Evolutionary conservation across 2,329 filamentous ascomycete genomes (phyloP).

Genomic region (Colletotrichum godetiae): DNA sequence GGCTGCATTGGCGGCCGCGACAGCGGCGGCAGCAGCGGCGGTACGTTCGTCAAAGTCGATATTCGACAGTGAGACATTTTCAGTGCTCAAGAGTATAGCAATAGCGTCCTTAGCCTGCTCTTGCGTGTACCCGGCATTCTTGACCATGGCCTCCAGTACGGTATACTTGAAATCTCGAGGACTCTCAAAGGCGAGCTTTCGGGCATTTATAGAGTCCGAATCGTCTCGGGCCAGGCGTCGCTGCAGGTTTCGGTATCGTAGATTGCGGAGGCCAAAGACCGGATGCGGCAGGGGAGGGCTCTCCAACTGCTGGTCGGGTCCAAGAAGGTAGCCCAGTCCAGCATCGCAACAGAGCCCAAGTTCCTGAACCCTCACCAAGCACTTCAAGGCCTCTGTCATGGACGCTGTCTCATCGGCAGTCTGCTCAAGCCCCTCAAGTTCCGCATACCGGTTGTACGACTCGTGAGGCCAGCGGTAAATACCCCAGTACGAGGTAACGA

Average conservation of each 20-base stretch:
- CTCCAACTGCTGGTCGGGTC: conserved; percentile 66
- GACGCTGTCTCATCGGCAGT: conserved; percentile 71
- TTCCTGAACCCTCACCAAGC: conserved; percentile 66
- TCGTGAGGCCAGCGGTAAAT: conserved; percentile 72
- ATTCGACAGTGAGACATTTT: conserved; percentile 42
- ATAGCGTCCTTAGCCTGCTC: conserved; percentile 47
- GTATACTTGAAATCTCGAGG: conserved; percentile 44
- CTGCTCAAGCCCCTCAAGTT: conserved; percentile 69
- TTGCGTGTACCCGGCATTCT: conserved; percentile 48
- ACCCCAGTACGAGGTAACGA: conserved; percentile 70
- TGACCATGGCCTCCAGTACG: conserved; percentile 50
- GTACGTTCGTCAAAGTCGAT: conserved; percentile 49
- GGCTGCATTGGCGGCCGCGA: background rate
- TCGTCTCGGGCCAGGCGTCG: conserved; percentile 9
- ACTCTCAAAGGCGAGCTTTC: conserved; percentile 40
- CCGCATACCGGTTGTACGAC: conserved; percentile 68
- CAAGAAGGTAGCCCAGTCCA: conserved; percentile 74
- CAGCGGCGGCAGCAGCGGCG: conserved; percentile 9
- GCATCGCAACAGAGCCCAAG: conserved; percentile 76
- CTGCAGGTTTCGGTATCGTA: conserved; percentile 32
- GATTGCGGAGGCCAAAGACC: conserved; percentile 45
- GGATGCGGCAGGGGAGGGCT: conserved; percentile 50
- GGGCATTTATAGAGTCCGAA: conserved; percentile 35
- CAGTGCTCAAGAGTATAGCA: conserved; percentile 48
- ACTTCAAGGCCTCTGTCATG: conserved; percentile 70